A percentile compares a stretch with the other conserved stretches of the same genome.
phyloP scores from a whole-genome alignment of 2,329 filamentous ascomycete species.

The Phoma herbarum region DNA sequence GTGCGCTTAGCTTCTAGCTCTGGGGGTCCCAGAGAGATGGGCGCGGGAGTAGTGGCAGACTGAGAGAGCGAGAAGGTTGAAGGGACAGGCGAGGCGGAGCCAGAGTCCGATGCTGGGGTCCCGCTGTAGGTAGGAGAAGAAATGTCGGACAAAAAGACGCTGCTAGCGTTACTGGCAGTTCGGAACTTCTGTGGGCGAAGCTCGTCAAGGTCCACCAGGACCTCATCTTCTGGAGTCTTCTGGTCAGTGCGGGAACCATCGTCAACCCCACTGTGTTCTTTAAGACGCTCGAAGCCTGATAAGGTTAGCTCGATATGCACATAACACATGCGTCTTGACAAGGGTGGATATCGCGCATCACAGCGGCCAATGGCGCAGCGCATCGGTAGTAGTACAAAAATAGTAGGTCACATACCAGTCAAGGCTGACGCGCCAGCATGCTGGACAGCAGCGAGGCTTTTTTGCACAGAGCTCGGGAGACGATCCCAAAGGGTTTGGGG shows the following conservation, averaged over 20 bases:
- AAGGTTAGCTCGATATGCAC: constrained; percentile 24
- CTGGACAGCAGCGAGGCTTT: constrained; percentile 50
- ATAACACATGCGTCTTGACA: constrained; percentile 13
- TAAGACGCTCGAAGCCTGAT: constrained; percentile 45
- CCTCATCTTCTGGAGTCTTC: constrained; percentile 35
- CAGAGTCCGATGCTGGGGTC: constrained; percentile 39
- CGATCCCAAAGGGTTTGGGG: constrained; percentile 48
- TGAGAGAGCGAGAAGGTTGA: constrained; percentile 34
- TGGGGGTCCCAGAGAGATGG: constrained; percentile 40
- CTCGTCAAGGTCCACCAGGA: constrained; percentile 36
- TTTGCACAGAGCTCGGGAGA: constrained; percentile 49
- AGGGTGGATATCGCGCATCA: constrained; percentile 20
- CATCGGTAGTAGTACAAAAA: constrained; percentile 21
- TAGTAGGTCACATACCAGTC: constrained; percentile 48
- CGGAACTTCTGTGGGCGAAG: constrained; percentile 38
- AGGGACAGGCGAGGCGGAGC: constrained; percentile 35
- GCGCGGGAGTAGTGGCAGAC: constrained; percentile 38
- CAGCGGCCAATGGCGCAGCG: constrained; percentile 9
- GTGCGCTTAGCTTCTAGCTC: constrained; percentile 26
- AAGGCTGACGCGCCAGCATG: constrained; percentile 57
- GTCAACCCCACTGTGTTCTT: constrained; percentile 34
- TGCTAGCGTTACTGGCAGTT: constrained; percentile 44
- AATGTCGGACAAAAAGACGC: constrained; percentile 37
- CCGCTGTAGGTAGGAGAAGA: constrained; percentile 37
- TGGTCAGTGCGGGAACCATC: constrained; percentile 24